Base-by-base conservation (phyloP, 768 basidiomycete species). In the Leccinum rimulosum region DNA sequence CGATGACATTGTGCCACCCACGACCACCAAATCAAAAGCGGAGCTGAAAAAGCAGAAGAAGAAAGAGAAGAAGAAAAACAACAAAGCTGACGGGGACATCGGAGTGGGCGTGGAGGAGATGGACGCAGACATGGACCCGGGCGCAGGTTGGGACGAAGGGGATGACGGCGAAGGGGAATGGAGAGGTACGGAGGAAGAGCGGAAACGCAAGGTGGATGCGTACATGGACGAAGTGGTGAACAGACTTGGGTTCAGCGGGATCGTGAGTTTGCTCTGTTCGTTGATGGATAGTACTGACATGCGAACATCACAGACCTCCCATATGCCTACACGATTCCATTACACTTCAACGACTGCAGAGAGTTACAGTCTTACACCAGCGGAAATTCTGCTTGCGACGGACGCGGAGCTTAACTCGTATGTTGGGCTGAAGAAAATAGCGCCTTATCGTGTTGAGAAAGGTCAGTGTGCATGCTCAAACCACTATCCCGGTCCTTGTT, bases 381-480 rank as follows among this genome's bases (percentile, higher is more conserved):
- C 81, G 4, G 95, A 99, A 66, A 92, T 98, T 62, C 80, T 99
- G 27, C 81, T 93, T 68, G 95, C 96, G 6, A 92, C 88, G 3
- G 96, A 99, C 74, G 80, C 85, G 56, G 97, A 99, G 70, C 82
- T 99, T 52, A 99, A 98, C 75, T 81, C 91, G 58, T 93, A 93
- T 73, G 83, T 96, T 75, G 84, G 89, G 48, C 78, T 98, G 66
- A 96, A 93, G 76, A 89, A 90, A 72, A 82, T 93, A 63, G 97
- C 96, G 15, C 93, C 97, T 6, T 98, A 98, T 73, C 85, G 91
- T 47, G 79, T 83, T 50, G 80, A 82, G 30, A 77, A 73, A 65
- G 61, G 70, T 66, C 27, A 9, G 66, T 57, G 28, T 28, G 36
- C 12, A 27, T 74, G 68, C 50, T 55, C 25, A 8, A 3, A 10